These are phyloP conservation scores for Eustoma russellianum DNA, from an alignment of 257 asterid species.

Conservation along the genomic window DNA sequence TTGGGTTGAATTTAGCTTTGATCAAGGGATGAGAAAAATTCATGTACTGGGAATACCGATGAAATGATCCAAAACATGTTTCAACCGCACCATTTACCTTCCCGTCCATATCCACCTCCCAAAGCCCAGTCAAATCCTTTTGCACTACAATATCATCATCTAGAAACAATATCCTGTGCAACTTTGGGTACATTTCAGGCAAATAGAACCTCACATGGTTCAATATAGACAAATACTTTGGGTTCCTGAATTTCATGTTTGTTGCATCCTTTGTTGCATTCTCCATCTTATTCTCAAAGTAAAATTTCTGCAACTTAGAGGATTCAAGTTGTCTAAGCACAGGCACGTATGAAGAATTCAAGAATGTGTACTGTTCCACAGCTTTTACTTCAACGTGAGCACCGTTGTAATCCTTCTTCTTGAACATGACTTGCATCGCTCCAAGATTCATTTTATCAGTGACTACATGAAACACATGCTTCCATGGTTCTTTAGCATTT, in stretches of 20 bases:
- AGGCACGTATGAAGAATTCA: slow-evolving; percentile 40
- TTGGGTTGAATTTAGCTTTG: slow-evolving; percentile 27
- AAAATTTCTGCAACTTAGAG: slow-evolving; percentile 29
- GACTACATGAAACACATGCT: slow-evolving; percentile 50
- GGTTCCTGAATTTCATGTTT: slow-evolving; percentile 40
- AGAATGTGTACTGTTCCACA: slow-evolving; percentile 33
- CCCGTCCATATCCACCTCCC: slow-evolving; percentile 38
- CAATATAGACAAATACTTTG: slow-evolving; percentile 25
- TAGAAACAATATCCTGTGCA: slow-evolving; percentile 36
- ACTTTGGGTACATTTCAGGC: slow-evolving; percentile 36
- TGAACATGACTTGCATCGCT: slow-evolving; percentile 56
- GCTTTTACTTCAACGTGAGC: slow-evolving; percentile 43
- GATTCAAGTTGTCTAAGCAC: slow-evolving; percentile 35
- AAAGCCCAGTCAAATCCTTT: slow-evolving; percentile 35
- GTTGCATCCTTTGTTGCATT: slow-evolving; percentile 37
- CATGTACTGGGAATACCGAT: slow-evolving; percentile 34
- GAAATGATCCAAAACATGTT: slow-evolving; percentile 35
- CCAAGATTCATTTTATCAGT: slow-evolving; percentile 51
- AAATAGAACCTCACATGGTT: slow-evolving; percentile 38
- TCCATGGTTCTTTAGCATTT: slow-evolving; percentile 40
- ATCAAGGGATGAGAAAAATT: slow-evolving; percentile 35
- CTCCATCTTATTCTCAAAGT: slow-evolving; percentile 37
- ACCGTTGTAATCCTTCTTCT: slow-evolving; percentile 29
- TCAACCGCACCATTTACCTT: slow-evolving; percentile 44
- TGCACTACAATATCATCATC: slow-evolving; percentile 36